Evolutionary conservation across 345 rosid species (phyloP).

Genomic region (Pugionium dolabratum): DNA sequence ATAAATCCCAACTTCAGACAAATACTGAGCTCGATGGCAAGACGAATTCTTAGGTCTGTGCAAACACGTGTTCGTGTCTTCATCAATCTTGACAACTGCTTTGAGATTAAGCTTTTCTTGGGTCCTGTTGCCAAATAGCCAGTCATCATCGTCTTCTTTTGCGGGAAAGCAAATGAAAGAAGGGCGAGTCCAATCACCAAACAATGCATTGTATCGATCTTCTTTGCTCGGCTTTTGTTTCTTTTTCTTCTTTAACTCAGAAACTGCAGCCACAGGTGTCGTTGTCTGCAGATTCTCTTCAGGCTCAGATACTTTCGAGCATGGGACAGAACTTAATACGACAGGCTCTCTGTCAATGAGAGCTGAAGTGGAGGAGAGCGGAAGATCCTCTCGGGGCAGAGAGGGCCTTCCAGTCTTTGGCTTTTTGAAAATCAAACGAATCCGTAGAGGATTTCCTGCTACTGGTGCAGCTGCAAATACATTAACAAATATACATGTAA

Average conservation of each 20-base stretch:
- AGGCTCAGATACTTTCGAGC: background rate
- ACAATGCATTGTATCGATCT: constrained; percentile 39
- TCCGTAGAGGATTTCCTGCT: constrained; percentile 51
- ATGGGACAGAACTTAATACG: background rate
- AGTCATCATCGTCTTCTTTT: constrained; percentile 42
- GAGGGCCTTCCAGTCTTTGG: constrained; percentile 1
- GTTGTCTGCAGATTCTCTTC: background rate
- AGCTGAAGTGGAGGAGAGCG: constrained; percentile 33
- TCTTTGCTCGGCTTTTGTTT: constrained; percentile 20
- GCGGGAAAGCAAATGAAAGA: constrained; percentile 25
- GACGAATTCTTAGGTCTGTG: background rate
- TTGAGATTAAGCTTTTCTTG: background rate
- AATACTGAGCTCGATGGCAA: constrained; percentile 49
- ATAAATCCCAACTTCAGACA: constrained; percentile 49
- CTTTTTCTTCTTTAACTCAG: background rate
- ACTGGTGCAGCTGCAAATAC: constrained; percentile 16
- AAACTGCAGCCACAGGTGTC: background rate
- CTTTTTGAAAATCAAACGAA: constrained; percentile 48
- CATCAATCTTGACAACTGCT: constrained; percentile 8
- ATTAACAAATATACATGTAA: background rate
- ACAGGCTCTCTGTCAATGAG: background rate
- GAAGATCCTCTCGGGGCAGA: constrained; percentile 2
- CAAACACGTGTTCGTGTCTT: constrained; percentile 16
- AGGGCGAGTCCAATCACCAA: constrained; percentile 53
- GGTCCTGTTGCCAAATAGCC: constrained; percentile 50